These are phyloP conservation scores for Fusarium euwallaceae DNA, from an alignment of 2,329 filamentous ascomycete genomes.

Conservation along the genomic window DNA sequence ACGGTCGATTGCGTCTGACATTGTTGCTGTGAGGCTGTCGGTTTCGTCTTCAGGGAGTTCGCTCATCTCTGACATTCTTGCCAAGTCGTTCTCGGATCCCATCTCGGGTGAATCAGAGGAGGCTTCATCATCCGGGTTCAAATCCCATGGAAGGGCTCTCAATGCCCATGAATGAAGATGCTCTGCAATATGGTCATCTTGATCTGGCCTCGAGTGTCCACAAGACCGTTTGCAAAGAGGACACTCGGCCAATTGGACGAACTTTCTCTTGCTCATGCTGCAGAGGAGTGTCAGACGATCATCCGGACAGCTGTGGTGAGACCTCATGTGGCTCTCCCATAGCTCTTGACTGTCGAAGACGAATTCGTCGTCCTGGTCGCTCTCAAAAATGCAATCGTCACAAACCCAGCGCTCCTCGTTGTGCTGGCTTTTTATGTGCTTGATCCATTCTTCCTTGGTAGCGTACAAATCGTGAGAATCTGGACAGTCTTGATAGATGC, in stretches of 20 bases:
- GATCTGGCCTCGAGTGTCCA: background rate
- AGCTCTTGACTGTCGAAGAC: background rate
- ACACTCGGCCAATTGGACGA: background rate
- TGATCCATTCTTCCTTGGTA: background rate
- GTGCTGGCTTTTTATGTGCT: background rate
- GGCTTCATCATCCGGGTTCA: background rate
- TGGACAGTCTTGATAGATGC: background rate
- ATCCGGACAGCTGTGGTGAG: background rate
- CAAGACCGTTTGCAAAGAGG: background rate
- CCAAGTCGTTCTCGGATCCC: slow-evolving; percentile 6
- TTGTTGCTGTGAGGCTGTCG: background rate
- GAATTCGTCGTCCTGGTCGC: background rate
- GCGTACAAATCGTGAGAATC: background rate
- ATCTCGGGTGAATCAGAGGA: background rate
- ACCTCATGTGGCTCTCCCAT: background rate
- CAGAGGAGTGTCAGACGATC: background rate
- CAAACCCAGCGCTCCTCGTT: slow-evolving; percentile 9
- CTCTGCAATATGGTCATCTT: slow-evolving; percentile 10
- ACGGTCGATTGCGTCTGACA: background rate
- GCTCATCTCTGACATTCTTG: slow-evolving; percentile 9
- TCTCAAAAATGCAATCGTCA: slow-evolving; percentile 10
- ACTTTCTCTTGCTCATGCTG: background rate
- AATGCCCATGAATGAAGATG: slow-evolving; percentile 14
- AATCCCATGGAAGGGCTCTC: slow-evolving; percentile 12
- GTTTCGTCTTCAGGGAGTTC: background rate